These are phyloP conservation scores for Capronia epimyces DNA, from an alignment of 2,329 filamentous ascomycete species.

Conservation along the genomic window DNA sequence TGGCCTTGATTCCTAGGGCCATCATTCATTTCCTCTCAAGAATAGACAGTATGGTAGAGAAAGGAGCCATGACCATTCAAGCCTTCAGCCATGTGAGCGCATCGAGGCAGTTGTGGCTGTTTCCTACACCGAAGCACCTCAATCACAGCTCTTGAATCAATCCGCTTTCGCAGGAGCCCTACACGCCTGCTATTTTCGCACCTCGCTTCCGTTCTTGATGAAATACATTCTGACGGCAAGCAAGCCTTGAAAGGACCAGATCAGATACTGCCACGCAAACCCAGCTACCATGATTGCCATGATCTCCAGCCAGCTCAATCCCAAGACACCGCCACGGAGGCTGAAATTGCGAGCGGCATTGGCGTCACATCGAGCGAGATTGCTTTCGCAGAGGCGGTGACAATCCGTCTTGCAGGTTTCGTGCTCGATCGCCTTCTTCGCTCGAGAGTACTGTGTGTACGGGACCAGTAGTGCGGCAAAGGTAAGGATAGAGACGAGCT, in stretches of 20 bases:
- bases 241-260: slow-evolving; percentile 6
- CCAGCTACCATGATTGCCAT: not conserved
- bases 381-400: slow-evolving; percentile 8
- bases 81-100: not conserved
- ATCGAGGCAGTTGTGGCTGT: not conserved
- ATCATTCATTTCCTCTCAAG: too few relatives aligned
- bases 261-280: slow-evolving; percentile 9
- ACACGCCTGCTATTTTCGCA: not conserved
- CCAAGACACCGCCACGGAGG: slow-evolving; percentile 6
- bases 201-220: not conserved
- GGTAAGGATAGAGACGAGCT: slow-evolving; percentile 6
- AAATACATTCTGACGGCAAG: not conserved
- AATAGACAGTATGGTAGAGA: not conserved
- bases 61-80: not conserved
- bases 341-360: slow-evolving; percentile 2
- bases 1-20: not conserved
- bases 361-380: slow-evolving; percentile 10
- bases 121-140: not conserved
- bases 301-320: slow-evolving; percentile 13
- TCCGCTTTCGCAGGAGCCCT: not conserved
- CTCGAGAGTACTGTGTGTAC: slow-evolving; percentile 7
- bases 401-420: slow-evolving; percentile 11
- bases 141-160: not conserved
- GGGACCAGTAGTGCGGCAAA: slow-evolving; percentile 9
- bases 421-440: slow-evolving; percentile 1